phyloP scores from a whole-genome alignment of 257 asterid species.

The Solanum acaule region DNA sequence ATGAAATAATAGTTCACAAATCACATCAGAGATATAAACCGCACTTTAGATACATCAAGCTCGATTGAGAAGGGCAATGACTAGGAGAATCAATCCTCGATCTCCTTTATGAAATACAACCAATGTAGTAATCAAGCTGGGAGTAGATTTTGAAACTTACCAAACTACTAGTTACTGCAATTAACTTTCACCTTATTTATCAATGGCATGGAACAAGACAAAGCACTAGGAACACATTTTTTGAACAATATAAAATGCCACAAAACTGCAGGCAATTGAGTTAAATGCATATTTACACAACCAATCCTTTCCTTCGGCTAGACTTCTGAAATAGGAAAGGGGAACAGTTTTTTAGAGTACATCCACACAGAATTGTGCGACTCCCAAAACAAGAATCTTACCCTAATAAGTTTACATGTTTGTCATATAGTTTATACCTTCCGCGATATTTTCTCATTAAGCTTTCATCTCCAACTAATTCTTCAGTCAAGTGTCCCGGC shows the following conservation, averaged over 20 bases:
- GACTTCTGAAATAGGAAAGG: not conserved
- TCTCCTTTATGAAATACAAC: not conserved
- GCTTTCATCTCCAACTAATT: not conserved
- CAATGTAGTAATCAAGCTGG: not conserved
- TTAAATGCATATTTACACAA: not conserved
- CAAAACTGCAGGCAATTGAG: not conserved
- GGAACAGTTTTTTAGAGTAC: not conserved
- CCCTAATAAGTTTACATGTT: not conserved
- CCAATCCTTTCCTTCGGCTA: not conserved
- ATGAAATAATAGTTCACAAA: not conserved
- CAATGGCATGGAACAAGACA: not conserved
- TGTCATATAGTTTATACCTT: not conserved
- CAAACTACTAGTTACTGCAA: not conserved
- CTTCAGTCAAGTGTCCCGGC: not conserved
- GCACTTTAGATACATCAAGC: not conserved
- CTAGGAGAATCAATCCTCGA: not conserved
- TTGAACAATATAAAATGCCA: not conserved
- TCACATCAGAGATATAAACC: not conserved
- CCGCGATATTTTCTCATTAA: not conserved
- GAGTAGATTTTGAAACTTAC: not conserved
- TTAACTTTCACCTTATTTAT: not conserved
- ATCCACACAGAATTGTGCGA: not conserved
- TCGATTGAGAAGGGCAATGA: not conserved
- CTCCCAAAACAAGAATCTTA: not conserved
- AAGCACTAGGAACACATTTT: not conserved